Percentiles rank a stretch among this genome's conserved stretches.
These are phyloP conservation scores for Phytophthora tubulina DNA, from an alignment of 352 stramenopile genomes.

Conservation along the genomic window DNA sequence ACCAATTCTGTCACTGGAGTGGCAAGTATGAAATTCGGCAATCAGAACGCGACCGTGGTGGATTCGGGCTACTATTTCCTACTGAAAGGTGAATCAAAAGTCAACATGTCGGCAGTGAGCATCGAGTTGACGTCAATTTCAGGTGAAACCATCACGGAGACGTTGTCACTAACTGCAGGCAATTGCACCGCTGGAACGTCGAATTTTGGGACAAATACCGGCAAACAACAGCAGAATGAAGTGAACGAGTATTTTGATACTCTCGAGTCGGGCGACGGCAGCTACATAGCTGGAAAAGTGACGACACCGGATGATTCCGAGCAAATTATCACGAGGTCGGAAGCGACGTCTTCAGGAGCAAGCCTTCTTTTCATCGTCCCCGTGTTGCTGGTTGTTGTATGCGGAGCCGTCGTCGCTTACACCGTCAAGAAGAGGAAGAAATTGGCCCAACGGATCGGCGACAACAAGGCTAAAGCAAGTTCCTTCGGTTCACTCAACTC, in stretches of 20 bases:
- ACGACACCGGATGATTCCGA: constrained; percentile 12
- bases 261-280: constrained; percentile 7
- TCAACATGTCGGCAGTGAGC: constrained; percentile 43
- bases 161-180: constrained; percentile 48
- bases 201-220: constrained; percentile 24
- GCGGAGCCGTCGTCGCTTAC: constrained; percentile 25
- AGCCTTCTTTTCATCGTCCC: constrained; percentile 38
- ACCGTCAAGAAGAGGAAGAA: constrained; percentile 37
- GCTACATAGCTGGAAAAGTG: constrained; percentile 40
- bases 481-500: constrained; percentile 45
- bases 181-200: constrained; percentile 50
- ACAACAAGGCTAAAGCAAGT: constrained; percentile 20
- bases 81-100: constrained; percentile 30
- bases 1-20: constrained; percentile 45
- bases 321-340: constrained; percentile 31
- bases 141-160: constrained; percentile 60
- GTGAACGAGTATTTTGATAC: constrained; percentile 16
- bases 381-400: constrained; percentile 27
- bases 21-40: constrained; percentile 45
- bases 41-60: constrained; percentile 60
- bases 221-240: constrained; percentile 12
- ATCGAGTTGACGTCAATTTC: constrained; percentile 57
- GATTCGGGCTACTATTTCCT: constrained; percentile 71
- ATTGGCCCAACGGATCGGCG: constrained; percentile 24
- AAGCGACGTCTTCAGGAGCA: constrained; percentile 1